phyloP scores from a whole-genome alignment of 495 filamentous ascomycete species.

The Daldinia childiae region DNA sequence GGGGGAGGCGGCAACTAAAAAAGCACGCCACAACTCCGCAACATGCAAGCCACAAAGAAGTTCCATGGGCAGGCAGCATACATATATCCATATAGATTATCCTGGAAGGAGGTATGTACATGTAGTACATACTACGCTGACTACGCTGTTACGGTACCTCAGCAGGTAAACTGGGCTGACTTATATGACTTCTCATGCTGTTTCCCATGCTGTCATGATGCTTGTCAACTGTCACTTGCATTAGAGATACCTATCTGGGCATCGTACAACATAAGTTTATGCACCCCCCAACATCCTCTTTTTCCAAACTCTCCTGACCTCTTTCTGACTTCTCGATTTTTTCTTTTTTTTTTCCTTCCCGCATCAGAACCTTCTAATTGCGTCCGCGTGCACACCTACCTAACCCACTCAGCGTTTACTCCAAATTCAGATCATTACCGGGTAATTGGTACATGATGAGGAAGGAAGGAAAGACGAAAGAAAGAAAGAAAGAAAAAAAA shows the following conservation, averaged over 20 bases:
- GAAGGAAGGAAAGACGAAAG: background rate
- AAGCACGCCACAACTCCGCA: conserved; percentile 30
- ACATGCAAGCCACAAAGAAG: conserved; percentile 32
- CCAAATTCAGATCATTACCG: conserved; percentile 21
- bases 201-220: background rate
- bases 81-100: too few relatives aligned
- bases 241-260: conserved; percentile 3
- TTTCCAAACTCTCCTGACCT: background rate
- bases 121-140: background rate
- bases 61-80: background rate
- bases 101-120: background rate
- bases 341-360: conserved; percentile 1
- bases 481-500: too few relatives aligned
- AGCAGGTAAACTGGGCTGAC: background rate
- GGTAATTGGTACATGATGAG: conserved; percentile 11
- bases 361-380: conserved; percentile 10
- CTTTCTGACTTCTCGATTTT: conserved; percentile 1
- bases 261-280: conserved; percentile 3
- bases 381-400: conserved; percentile 29
- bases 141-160: too few relatives aligned
- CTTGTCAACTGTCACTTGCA: conserved; percentile 23
- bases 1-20: conserved; percentile 27
- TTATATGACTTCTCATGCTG: background rate
- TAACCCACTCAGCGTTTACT: conserved; percentile 17
- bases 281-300: conserved; percentile 2